A percentile compares a stretch with the other conserved stretches of the same genome.
These are phyloP conservation scores for Erigeron canadensis DNA, from an alignment of 129 eudicot species.

Conservation along the genomic window DNA sequence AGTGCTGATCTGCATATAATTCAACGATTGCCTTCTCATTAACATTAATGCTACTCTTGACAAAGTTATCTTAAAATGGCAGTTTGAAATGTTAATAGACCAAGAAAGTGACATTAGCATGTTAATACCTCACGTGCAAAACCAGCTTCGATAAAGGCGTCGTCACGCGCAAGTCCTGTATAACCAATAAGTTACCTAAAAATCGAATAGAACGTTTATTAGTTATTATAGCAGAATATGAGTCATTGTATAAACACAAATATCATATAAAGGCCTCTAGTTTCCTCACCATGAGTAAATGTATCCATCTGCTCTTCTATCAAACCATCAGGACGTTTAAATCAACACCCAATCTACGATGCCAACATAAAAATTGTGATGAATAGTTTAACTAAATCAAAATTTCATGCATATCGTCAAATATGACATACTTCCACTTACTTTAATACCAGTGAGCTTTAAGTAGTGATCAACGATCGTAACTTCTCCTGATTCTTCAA, in stretches of 20 bases:
- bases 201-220: no score
- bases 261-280: neutral
- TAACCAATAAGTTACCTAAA: no score
- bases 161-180: no score
- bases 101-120: no score
- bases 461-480: conserved; percentile 59
- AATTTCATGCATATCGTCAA: neutral
- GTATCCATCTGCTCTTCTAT: conserved; percentile 82
- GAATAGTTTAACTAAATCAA: neutral
- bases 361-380: neutral
- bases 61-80: no score
- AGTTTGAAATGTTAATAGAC: no score
- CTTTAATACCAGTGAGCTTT: conserved; percentile 68
- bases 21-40: no score
- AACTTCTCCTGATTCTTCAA: conserved; percentile 71
- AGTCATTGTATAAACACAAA: neutral
- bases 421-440: conserved; percentile 2
- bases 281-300: conserved; percentile 63
- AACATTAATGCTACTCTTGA: no score
- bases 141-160: no score
- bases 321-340: conserved; percentile 63
- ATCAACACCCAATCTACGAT: conserved; percentile 61
- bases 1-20: no score
- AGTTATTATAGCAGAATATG: neutral
- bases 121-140: no score